Evolutionary conservation across 164 flowering plant genomes (phyloP), one percentile per base, ranked within the genome.

Genomic region (Vitis rotundifolia): DNA sequence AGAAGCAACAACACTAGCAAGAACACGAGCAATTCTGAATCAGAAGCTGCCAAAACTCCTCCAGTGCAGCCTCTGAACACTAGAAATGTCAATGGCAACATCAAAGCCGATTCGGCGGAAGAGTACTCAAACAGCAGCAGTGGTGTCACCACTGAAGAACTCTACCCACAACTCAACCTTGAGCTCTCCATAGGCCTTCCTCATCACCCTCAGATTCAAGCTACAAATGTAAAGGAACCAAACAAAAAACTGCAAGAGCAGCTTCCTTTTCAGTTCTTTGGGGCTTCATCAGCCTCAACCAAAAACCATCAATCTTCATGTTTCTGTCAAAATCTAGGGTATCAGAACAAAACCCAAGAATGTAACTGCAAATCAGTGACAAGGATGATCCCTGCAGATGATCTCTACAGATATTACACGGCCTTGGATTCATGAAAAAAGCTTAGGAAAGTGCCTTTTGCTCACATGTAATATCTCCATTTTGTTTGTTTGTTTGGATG

Each of bases 161-260:
- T n/a, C 3, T 57, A 28, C 52, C 71, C 64, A 18, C n/a, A 73
- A 26, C 44, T 78, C 75, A 70, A 74, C 64, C 75, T 78, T 7
- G 80, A 74, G 15, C 75, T 78, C 37, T 74, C 80, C 51, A 74
- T 78, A 7, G 75, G 70, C 37, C 75, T 78, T 26, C 77, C 80
- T 37, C 44, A 37, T 3, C 26, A 0, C 26, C 26, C 26, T 22
- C 44, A 37, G 44, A 37, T 37, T 37, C 44, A 37, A 37, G 5
- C 44, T 37, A 37, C 44, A 37, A 6, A 3, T 37, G 7, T 0
- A 37, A 37, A 37, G 44, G 6, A 37, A 37, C 44, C 44, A 37
- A 37, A 37, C 5, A 37, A 37, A 37, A 5, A 37, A 37, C 44
- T 5, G 7, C 44, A 37, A 37, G 6, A 37, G 44, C 44, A 37